Conservation (phyloP, 2,329 filamentous ascomycete genomes). For the Penicillium sp. region DNA sequence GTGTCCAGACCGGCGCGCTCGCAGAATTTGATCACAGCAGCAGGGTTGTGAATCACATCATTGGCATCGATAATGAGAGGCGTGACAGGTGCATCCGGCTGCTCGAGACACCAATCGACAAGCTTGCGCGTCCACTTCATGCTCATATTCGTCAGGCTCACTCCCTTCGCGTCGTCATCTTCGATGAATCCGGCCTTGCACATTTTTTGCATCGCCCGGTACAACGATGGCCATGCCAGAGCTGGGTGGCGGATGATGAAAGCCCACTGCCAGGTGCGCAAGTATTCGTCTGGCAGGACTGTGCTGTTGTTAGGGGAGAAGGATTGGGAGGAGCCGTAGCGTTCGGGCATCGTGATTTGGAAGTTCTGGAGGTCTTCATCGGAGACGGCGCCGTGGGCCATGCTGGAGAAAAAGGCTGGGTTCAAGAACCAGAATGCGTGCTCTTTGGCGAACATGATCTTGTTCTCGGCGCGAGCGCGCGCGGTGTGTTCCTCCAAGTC, state of each 20-base stretch:
- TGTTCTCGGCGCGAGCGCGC: conserved; percentile 24
- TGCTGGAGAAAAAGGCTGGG: conserved; percentile 19
- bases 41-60: conserved; percentile 37
- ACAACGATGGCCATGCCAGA: conserved; percentile 39
- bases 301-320: conserved; percentile 35
- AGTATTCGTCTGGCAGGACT: conserved; percentile 36
- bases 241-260: conserved; percentile 44
- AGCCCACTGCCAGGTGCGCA: conserved; percentile 33
- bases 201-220: conserved; percentile 30
- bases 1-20: conserved; percentile 34
- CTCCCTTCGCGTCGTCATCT: conserved; percentile 7
- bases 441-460: conserved; percentile 39
- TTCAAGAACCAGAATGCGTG: conserved; percentile 32
- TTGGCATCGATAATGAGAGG: conserved; percentile 41
- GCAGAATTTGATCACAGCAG: conserved; percentile 28
- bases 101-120: conserved; percentile 36
- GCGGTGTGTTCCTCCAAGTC: conserved; percentile 23
- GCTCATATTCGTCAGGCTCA: conserved; percentile 24
- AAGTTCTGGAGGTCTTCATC: conserved; percentile 11
- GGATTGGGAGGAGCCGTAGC: conserved; percentile 16
- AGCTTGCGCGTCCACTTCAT: conserved; percentile 33
- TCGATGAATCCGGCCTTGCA: conserved; percentile 12
- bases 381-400: neutral
- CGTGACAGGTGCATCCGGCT: conserved; percentile 9
- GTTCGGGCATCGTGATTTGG: conserved; percentile 10